Conservation (phyloP, 1,284 basidiomycete genomes). For the Dichomitus squalens region DNA sequence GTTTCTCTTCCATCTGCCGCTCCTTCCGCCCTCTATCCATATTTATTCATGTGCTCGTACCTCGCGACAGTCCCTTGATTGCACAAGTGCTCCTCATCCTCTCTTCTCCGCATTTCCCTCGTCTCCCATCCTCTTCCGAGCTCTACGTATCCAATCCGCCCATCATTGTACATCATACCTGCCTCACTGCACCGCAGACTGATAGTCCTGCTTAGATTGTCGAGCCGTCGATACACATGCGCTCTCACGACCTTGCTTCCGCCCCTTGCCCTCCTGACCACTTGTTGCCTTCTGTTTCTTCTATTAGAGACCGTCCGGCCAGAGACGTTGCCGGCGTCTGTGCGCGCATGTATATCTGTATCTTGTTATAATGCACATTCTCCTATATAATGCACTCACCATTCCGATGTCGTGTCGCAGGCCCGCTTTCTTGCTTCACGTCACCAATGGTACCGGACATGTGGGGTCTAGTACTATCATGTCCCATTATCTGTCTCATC, state of each 20-base stretch:
- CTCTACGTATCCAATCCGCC: neutral
- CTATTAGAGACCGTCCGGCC: neutral
- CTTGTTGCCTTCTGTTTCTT: neutral
- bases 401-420: too few species aligned
- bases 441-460: too few species aligned
- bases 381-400: too few species aligned
- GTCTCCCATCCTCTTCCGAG: neutral
- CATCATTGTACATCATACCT: slow-evolving; percentile 8
- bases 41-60: too few species aligned
- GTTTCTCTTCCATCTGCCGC: neutral
- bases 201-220: slow-evolving; percentile 8
- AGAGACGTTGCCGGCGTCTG: neutral
- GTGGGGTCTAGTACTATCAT: too few species aligned
- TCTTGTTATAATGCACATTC: slow-evolving; percentile 6
- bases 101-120: neutral
- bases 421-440: neutral
- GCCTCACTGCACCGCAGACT: slow-evolving; percentile 3
- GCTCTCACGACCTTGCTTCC: neutral
- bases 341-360: slow-evolving; percentile 8
- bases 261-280: neutral
- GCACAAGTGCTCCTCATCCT: neutral
- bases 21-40: neutral
- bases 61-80: too few species aligned
- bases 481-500: too few species aligned
- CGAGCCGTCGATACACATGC: slow-evolving; percentile 4